phyloP scores from a whole-genome alignment of 352 stramenopile genomes.

The Pythium biforme region DNA sequence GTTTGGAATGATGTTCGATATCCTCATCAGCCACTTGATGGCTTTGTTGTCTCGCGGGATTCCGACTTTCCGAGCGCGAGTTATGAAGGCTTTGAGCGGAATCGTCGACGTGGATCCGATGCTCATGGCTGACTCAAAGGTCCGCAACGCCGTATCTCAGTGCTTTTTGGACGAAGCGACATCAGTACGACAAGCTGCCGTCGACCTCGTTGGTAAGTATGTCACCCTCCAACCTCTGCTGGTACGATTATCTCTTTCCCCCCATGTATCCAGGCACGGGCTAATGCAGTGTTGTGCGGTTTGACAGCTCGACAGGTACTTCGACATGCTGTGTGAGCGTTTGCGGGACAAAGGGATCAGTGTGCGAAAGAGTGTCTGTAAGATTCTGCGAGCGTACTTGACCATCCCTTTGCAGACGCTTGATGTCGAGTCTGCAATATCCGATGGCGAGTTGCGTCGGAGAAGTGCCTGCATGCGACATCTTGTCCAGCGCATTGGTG shows the following conservation, averaged over 20 bases:
- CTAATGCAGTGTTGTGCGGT: background rate
- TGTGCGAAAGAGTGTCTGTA: conserved; percentile 84
- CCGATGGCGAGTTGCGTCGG: conserved; percentile 39
- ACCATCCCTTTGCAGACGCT: conserved; percentile 18
- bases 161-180: conserved; percentile 80
- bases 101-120: conserved; percentile 86
- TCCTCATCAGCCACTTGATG: conserved; percentile 74
- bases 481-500: conserved; percentile 74
- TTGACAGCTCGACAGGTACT: conserved; percentile 78
- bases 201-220: conserved; percentile 86
- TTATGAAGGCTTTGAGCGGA: conserved; percentile 71
- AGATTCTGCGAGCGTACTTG: conserved; percentile 67
- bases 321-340: conserved; percentile 67
- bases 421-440: conserved; percentile 8
- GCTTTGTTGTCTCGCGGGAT: conserved; percentile 67
- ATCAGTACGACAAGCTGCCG: conserved; percentile 78
- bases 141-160: conserved; percentile 53
- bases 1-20: conserved; percentile 70
- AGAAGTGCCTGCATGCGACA: conserved; percentile 71
- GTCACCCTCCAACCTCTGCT: conserved; percentile 65
- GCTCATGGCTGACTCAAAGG: conserved; percentile 68
- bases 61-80: conserved; percentile 64
- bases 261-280: background rate
- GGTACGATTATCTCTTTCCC: conserved; percentile 37
- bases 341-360: conserved; percentile 83